Conservation (phyloP, 179 eudicot species). For the Nepenthes alata region DNA sequence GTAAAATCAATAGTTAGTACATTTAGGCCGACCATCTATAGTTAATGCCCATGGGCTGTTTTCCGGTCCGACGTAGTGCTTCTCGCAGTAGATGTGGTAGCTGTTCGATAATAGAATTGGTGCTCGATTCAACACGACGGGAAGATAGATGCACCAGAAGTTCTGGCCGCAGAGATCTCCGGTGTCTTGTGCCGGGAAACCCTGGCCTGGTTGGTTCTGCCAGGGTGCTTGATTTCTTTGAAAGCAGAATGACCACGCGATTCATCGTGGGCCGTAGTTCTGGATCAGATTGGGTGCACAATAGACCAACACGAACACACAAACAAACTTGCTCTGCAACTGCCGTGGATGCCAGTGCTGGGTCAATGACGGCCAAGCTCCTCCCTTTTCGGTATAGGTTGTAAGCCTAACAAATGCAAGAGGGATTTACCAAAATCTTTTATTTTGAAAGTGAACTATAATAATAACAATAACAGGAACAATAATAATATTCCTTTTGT, state of each 20-base stretch:
- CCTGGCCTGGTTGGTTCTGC: slow-evolving; percentile 59
- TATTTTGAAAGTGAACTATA: too few species aligned
- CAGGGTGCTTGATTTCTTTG: slow-evolving; percentile 43
- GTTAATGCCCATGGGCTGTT: too few species aligned
- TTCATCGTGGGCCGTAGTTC: slow-evolving; percentile 57
- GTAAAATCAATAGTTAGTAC: too few species aligned
- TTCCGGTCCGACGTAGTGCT: slow-evolving; percentile 16
- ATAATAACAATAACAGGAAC: too few species aligned
- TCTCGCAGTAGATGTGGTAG: slow-evolving; percentile 13
- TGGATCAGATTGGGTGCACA: slow-evolving; percentile 72
- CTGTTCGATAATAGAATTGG: slow-evolving; percentile 22
- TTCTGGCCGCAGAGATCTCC: slow-evolving; percentile 23
- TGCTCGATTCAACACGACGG: slow-evolving; percentile 18
- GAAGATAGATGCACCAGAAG: slow-evolving; percentile 23
- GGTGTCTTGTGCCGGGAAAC: slow-evolving; percentile 32
- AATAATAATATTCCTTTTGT: too few species aligned
- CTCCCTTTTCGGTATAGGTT: slow-evolving; percentile 47
- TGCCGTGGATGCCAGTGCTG: slow-evolving; percentile 33
- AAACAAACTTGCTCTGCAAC: slow-evolving; percentile 44
- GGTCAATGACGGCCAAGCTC: slow-evolving; percentile 55
- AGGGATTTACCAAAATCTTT: too few species aligned
- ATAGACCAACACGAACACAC: slow-evolving; percentile 53
- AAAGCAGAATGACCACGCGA: slow-evolving; percentile 51
- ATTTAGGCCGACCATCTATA: too few species aligned
- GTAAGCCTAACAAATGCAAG: slow-evolving; percentile 35